A percentile compares a stretch with the other conserved stretches of the same genome.
phyloP scores from a whole-genome alignment of 1,284 basidiomycete genomes.

The Flammula alnicola region DNA sequence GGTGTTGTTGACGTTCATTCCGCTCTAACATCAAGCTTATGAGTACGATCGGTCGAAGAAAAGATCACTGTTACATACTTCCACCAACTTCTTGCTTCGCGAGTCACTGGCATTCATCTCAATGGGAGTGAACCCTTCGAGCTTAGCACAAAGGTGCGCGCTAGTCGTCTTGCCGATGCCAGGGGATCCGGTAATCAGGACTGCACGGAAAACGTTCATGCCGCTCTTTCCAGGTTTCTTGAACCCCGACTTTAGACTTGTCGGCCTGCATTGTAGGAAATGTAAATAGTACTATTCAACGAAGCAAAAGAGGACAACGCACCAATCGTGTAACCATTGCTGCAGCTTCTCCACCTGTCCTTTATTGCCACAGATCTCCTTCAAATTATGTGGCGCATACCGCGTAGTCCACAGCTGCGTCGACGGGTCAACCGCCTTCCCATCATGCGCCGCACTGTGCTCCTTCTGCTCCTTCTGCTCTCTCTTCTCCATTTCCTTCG shows the following conservation, averaged over 20 bases:
- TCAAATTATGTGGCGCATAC: slow-evolving; percentile 88
- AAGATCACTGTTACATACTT: slow-evolving; percentile 51
- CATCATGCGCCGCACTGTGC: slow-evolving; percentile 12
- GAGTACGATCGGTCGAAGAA: not conserved
- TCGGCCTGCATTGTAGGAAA: slow-evolving; percentile 59
- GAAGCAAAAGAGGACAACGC: slow-evolving; percentile 25
- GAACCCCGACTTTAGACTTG: slow-evolving; percentile 75
- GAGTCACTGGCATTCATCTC: slow-evolving; percentile 97
- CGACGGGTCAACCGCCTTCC: slow-evolving; percentile 45
- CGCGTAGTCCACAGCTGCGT: slow-evolving; percentile 94
- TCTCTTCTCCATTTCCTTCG: slow-evolving; percentile 75
- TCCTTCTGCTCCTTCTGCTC: slow-evolving; percentile 63
- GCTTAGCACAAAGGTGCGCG: slow-evolving; percentile 89
- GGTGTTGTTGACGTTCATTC: slow-evolving; percentile 86
- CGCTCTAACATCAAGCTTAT: slow-evolving; percentile 53
- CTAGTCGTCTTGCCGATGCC: slow-evolving; percentile 98
- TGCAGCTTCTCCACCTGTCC: slow-evolving; percentile 86
- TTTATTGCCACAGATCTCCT: slow-evolving; percentile 97
- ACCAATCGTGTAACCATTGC: slow-evolving; percentile 90
- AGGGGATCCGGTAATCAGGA: slow-evolving; percentile 91
- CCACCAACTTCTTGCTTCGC: slow-evolving; percentile 95
- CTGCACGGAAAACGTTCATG: slow-evolving; percentile 85
- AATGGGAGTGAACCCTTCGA: slow-evolving; percentile 90
- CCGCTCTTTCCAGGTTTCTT: slow-evolving; percentile 95
- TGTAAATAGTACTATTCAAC: not conserved